Conservation (phyloP, 1,139 yeast species). For the Trichomonascaceae sp. region DNA sequence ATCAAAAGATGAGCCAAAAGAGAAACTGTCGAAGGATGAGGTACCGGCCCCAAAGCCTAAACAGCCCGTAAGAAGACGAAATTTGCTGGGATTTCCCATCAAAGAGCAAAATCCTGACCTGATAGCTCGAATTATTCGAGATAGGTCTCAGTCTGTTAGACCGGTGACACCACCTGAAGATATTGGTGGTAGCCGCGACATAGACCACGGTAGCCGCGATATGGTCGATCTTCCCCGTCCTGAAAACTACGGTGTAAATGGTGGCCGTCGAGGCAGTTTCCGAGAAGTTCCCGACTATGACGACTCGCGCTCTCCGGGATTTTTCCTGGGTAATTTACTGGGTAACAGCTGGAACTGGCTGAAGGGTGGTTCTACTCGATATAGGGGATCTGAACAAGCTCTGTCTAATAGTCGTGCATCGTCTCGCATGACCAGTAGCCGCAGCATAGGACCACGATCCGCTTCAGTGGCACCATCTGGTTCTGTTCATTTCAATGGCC, state of each 20-base stretch:
- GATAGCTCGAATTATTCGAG: constrained; percentile 5
- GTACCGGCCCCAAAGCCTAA: background rate
- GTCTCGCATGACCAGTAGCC: background rate
- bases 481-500: background rate
- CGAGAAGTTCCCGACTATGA: constrained; percentile 1
- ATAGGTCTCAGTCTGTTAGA: background rate
- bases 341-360: constrained; percentile 2
- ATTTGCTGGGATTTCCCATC: background rate
- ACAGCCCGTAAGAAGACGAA: background rate
- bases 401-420: background rate
- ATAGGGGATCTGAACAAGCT: constrained; percentile 4
- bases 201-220: background rate
- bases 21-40: background rate
- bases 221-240: constrained; percentile 6
- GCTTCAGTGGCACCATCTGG: background rate
- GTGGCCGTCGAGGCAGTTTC: constrained; percentile 6
- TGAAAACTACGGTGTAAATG: constrained; percentile 4
- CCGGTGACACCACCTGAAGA: background rate
- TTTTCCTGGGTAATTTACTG: background rate
- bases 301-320: background rate
- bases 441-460: background rate
- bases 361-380: background rate
- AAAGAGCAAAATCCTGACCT: constrained; percentile 1
- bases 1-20: background rate
- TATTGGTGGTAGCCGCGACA: background rate